Conservation (phyloP, 441 rosid species). For the Adansonia gregorii region DNA sequence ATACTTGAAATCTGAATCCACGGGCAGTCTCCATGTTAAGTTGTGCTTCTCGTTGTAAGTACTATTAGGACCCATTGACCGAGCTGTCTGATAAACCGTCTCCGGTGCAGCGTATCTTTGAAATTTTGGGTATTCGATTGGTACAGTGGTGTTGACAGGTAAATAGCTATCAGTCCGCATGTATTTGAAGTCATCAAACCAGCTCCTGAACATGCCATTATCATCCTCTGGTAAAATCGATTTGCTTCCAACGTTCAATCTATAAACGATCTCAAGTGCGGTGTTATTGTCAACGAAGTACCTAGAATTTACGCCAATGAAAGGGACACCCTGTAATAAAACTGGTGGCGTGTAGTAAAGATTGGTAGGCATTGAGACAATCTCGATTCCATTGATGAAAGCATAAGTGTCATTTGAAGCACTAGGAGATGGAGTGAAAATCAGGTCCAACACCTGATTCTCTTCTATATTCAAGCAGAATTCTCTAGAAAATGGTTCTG, state of each 20-base stretch:
- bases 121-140: background rate
- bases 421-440: slow-evolving; percentile 16
- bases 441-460: background rate
- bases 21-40: background rate
- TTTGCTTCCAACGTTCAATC: slow-evolving; percentile 41
- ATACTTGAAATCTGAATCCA: background rate
- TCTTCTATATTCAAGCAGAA: slow-evolving; percentile 24
- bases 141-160: background rate
- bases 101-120: background rate
- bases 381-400: slow-evolving; percentile 23
- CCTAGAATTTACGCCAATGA: background rate
- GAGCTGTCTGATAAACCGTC: background rate
- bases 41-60: background rate
- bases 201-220: slow-evolving; percentile 44
- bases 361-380: slow-evolving; percentile 18
- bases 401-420: slow-evolving; percentile 3
- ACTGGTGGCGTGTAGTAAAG: slow-evolving; percentile 15
- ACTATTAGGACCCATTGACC: background rate
- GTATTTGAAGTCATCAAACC: slow-evolving; percentile 34
- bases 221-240: accelerated
- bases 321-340: background rate
- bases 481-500: slow-evolving; percentile 19
- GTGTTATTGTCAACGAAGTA: background rate
- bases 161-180: background rate
- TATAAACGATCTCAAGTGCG: slow-evolving; percentile 36